Conservation (phyloP, 2,329 filamentous ascomycete species). For the Xylariaceae sp. region DNA sequence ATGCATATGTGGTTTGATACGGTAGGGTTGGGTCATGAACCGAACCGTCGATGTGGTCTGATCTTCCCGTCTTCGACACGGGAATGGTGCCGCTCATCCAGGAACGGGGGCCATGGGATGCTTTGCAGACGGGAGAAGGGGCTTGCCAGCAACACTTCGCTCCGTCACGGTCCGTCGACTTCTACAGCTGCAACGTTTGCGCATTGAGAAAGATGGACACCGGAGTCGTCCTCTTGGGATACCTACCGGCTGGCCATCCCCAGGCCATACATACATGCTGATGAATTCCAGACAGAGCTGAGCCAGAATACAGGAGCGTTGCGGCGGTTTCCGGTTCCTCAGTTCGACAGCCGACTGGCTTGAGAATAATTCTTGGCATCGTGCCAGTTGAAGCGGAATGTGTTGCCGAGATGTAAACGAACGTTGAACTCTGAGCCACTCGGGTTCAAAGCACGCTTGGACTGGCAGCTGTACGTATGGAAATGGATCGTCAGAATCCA, state of each 20-base stretch:
- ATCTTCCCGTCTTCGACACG: background rate
- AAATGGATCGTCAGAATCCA: background rate
- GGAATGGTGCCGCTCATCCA: background rate
- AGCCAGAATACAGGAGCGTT: background rate
- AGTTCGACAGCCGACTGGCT: background rate
- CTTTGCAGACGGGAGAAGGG: background rate
- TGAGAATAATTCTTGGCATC: background rate
- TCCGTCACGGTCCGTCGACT: background rate
- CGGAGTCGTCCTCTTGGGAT: background rate
- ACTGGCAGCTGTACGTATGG: background rate
- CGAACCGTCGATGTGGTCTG: constrained; percentile 4
- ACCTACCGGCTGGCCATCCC: background rate
- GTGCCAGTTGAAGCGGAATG: background rate
- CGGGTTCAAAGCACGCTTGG: background rate
- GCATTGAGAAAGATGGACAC: background rate
- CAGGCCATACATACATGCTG: background rate
- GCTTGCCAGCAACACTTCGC: background rate
- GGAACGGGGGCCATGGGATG: background rate
- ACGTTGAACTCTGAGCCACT: background rate
- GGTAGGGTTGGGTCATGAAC: background rate
- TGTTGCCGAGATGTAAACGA: background rate
- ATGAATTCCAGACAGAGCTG: background rate
- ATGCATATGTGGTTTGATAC: background rate
- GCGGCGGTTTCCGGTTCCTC: background rate
- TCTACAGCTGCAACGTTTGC: background rate